Evolutionary conservation across 345 rosid species (phyloP).

Genomic region (Melaleuca quinquenervia): DNA sequence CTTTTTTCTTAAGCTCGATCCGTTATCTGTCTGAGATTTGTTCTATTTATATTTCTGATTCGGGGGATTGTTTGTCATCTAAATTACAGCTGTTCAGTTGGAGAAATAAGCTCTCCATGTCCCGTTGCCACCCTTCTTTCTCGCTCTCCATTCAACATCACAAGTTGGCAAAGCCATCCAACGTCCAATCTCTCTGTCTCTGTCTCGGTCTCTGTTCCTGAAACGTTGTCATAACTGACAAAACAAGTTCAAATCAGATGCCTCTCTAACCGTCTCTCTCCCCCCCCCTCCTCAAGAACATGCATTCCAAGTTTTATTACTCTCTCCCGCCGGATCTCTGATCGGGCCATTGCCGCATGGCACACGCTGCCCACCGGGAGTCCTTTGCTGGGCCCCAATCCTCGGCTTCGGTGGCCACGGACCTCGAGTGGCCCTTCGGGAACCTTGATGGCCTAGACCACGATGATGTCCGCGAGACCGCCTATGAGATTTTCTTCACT

Average conservation of each 20-base stretch:
- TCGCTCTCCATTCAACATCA: not conserved
- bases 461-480: conserved; percentile 67
- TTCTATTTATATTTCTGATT: not conserved
- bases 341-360: conserved; percentile 6
- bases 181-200: not conserved
- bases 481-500: conserved; percentile 90
- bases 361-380: conserved; percentile 31
- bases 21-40: not conserved
- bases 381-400: conserved; percentile 30
- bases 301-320: conserved; percentile 16
- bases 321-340: conserved; percentile 33
- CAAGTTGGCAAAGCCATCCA: not conserved
- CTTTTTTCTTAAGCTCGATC: not conserved
- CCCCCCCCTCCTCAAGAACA: conserved; percentile 5
- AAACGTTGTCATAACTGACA: not conserved
- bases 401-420: conserved; percentile 10
- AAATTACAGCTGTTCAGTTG: not conserved
- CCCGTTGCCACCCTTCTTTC: not conserved
- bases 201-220: too few species aligned
- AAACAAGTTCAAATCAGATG: not conserved
- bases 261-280: not conserved
- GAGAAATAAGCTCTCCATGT: not conserved
- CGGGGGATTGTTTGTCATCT: not conserved
- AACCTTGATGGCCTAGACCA: conserved; percentile 44
- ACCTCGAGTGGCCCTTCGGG: conserved; percentile 70